These are phyloP conservation scores for Pyricularia grisea DNA, from an alignment of 2,329 filamentous ascomycete genomes.

Conservation along the genomic window DNA sequence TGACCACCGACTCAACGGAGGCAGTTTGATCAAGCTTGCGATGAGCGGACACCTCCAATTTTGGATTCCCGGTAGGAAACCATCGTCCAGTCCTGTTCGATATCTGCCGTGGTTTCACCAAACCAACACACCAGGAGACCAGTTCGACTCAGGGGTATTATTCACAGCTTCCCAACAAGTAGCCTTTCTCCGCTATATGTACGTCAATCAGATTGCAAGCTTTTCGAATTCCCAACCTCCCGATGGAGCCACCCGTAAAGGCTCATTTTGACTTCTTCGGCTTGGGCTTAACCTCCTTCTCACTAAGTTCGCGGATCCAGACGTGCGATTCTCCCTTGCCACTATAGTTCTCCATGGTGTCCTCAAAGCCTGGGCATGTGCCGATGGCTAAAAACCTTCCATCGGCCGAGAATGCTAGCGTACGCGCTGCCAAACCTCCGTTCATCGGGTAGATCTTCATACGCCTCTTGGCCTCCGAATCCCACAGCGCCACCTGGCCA, in stretches of 20 bases:
- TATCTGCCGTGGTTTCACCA: background rate
- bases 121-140: background rate
- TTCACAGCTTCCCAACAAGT: background rate
- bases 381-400: conserved; percentile 72
- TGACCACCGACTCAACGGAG: background rate
- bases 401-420: conserved; percentile 66
- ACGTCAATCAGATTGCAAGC: background rate
- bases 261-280: conserved; percentile 5
- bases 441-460: conserved; percentile 72
- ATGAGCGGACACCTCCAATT: background rate
- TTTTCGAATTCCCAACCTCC: background rate
- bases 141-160: background rate
- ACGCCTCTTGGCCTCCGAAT: conserved; percentile 80
- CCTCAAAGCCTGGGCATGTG: conserved; percentile 82
- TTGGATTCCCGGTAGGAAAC: background rate
- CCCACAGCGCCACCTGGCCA: conserved; percentile 87
- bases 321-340: conserved; percentile 67
- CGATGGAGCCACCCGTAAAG: background rate
- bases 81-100: background rate
- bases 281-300: conserved; percentile 84
- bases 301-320: conserved; percentile 72
- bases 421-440: conserved; percentile 50
- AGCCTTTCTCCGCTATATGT: background rate
- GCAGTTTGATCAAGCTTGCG: background rate
- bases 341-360: conserved; percentile 67